Conservation (phyloP, 1,284 basidiomycete species). For the Trichosporon asahii region DNA sequence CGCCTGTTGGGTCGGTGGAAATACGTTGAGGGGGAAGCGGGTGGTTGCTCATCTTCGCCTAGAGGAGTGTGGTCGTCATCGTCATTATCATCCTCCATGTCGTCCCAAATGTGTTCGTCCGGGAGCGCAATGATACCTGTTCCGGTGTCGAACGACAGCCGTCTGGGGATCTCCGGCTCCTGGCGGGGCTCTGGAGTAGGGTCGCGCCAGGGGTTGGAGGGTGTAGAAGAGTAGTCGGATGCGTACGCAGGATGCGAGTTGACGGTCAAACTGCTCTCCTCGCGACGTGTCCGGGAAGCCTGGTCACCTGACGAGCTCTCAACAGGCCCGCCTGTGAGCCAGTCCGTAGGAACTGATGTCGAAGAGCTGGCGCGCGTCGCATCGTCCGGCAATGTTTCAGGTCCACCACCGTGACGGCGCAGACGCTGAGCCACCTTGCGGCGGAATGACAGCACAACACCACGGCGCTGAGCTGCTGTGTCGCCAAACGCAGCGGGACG, state of each 20-base stretch:
- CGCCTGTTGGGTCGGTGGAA: slow-evolving; percentile 34
- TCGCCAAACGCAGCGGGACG: slow-evolving; percentile 53
- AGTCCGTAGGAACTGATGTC: background rate
- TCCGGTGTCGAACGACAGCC: slow-evolving; percentile 37
- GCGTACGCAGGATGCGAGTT: background rate
- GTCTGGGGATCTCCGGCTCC: background rate
- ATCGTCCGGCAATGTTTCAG: slow-evolving; percentile 1
- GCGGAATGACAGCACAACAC: slow-evolving; percentile 43
- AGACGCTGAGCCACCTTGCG: slow-evolving; percentile 44
- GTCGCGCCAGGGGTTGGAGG: slow-evolving; percentile 46
- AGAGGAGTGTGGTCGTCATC: slow-evolving; percentile 47
- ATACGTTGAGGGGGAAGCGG: slow-evolving; percentile 55
- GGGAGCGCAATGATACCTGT: slow-evolving; percentile 75
- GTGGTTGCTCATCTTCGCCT: slow-evolving; percentile 40
- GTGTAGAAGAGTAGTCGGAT: slow-evolving; percentile 11
- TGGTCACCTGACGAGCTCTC: background rate
- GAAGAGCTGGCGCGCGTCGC: background rate
- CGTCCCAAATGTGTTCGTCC: slow-evolving; percentile 63
- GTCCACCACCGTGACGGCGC: slow-evolving; percentile 25
- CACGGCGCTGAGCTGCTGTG: slow-evolving; percentile 52
- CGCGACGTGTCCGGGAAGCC: background rate
- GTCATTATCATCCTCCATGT: slow-evolving; percentile 49
- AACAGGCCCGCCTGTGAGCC: background rate
- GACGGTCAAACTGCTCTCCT: background rate
- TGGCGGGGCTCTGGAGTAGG: slow-evolving; percentile 16